A percentile compares a stretch with the other conserved stretches of the same genome.
These are phyloP conservation scores for Neoboletus magnificus DNA, from an alignment of 768 basidiomycete species.

Conservation along the genomic window DNA sequence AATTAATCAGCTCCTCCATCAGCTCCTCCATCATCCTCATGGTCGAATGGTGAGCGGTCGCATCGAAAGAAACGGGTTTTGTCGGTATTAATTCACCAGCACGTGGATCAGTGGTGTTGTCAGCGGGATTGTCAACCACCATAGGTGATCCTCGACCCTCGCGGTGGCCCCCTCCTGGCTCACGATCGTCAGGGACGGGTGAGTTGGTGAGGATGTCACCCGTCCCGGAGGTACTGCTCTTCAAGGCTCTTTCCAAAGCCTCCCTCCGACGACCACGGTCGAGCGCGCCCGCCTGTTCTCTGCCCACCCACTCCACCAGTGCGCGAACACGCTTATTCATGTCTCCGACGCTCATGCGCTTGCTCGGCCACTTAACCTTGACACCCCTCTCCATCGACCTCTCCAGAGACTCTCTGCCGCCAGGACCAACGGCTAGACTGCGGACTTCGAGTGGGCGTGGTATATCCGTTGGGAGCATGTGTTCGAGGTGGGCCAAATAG, in stretches of 20 bases:
- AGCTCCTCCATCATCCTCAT: slow-evolving; percentile 89
- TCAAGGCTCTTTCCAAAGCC: slow-evolving; percentile 58
- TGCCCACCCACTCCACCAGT: slow-evolving; percentile 90
- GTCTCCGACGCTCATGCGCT: slow-evolving; percentile 93
- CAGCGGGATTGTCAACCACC: slow-evolving; percentile 29
- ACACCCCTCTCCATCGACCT: slow-evolving; percentile 71
- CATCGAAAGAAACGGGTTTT: slow-evolving; percentile 6
- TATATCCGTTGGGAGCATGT: slow-evolving; percentile 72
- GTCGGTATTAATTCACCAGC: slow-evolving; percentile 6
- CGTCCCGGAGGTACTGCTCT: slow-evolving; percentile 7
- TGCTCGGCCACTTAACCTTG: slow-evolving; percentile 90
- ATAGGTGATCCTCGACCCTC: slow-evolving; percentile 29
- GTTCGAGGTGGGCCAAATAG: slow-evolving; percentile 83
- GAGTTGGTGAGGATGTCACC: slow-evolving; percentile 3
- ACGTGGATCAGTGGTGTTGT: slow-evolving; percentile 15
- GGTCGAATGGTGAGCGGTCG: slow-evolving; percentile 36
- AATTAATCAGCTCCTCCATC: slow-evolving; percentile 83
- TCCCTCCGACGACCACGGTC: slow-evolving; percentile 69
- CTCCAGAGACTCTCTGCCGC: slow-evolving; percentile 54
- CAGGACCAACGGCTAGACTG: slow-evolving; percentile 40
- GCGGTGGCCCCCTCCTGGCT: slow-evolving; percentile 6
- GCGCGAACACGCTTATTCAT: slow-evolving; percentile 94
- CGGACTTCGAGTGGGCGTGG: slow-evolving; percentile 76
- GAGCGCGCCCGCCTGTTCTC: slow-evolving; percentile 74
- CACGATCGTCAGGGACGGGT: slow-evolving; percentile 16